Evolutionary conservation across 352 stramenopile genomes (phyloP).

Genomic region (Phytophthora tubulina): DNA sequence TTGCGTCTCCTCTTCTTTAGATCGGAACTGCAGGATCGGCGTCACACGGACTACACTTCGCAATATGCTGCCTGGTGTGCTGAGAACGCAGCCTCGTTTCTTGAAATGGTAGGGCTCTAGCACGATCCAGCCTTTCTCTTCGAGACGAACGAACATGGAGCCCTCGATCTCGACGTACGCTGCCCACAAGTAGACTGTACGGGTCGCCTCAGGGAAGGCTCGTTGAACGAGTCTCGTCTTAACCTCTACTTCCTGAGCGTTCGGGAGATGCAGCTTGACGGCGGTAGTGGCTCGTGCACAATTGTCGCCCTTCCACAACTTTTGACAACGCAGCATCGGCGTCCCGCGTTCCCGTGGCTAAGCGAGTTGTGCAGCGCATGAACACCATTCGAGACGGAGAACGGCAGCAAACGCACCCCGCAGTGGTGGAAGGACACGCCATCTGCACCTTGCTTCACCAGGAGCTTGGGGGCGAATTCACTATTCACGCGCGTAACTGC

Average conservation of each 20-base stretch:
- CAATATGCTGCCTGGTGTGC: background rate
- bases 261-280: slow-evolving; percentile 16
- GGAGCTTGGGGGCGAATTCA: slow-evolving; percentile 12
- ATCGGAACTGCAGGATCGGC: slow-evolving; percentile 22
- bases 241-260: slow-evolving; percentile 18
- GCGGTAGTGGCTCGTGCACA: slow-evolving; percentile 24
- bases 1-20: slow-evolving; percentile 17
- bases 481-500: background rate
- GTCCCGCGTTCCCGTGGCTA: slow-evolving; percentile 15
- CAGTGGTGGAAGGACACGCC: slow-evolving; percentile 8
- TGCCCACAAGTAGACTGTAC: slow-evolving; percentile 31
- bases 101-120: slow-evolving; percentile 7
- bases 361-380: slow-evolving; percentile 9
- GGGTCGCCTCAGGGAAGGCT: slow-evolving; percentile 16
- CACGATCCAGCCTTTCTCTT: slow-evolving; percentile 40
- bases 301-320: slow-evolving; percentile 13
- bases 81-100: too few species aligned
- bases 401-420: slow-evolving; percentile 29
- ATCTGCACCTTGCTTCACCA: background rate
- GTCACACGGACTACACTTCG: slow-evolving; percentile 16
- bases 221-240: slow-evolving; percentile 25
- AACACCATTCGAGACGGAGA: slow-evolving; percentile 19
- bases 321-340: slow-evolving; percentile 5
- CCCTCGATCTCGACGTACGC: slow-evolving; percentile 45
- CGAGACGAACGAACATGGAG: slow-evolving; percentile 41